Evolutionary conservation across 2,329 filamentous ascomycete genomes (phyloP), one percentile per base, ranked within the genome.

Genomic region (Alternaria dauci): DNA sequence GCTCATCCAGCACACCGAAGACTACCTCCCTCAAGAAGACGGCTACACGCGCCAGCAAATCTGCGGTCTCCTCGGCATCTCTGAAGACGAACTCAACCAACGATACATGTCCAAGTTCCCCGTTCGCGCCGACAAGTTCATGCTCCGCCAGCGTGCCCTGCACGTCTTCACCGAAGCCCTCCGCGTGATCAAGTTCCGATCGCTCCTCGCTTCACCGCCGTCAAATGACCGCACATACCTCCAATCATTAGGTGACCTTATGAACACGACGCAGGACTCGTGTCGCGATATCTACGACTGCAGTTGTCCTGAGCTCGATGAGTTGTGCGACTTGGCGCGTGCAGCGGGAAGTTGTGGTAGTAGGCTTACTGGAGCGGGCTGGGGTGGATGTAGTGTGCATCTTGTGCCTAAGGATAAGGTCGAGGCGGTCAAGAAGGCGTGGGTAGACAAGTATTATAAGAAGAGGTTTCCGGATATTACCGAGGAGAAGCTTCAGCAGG

Each of bases 321-420:
- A 92, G 63, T 86, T 99, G 38, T 98, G 94, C 78, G 78, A 84
- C 39, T 90, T 98, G 67, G 94, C 94, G 0, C 85, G 89, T 28
- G 84, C 83, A 16, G 91, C 91, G 1, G 95, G 95, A 2, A 88
- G 91, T 18, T 93, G 93, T 76, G 95, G 94, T 28, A 93, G 91
- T 69, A 85, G 94, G 26, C 81, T 97, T 69, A 98, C 94, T 0
- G 95, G 95, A 39, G 95, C 95, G 0, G 95, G 95, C 3, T 99
- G 95, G 95, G 95, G 95, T 63, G 95, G 95, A 2, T 98, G 95
- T 81, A 95, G 88, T 62, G 94, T 99, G 59, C 95, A 99, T 81
- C 85, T 99, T 58, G 91, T 98, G 53, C 91, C 94, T 0, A 91
- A 88, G 59, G 87, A 93, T 72, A 94, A 91, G 79, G 91, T 97